Evolutionary conservation across 2,329 filamentous ascomycete genomes (phyloP).

Genomic region (Fusarium sp.): DNA sequence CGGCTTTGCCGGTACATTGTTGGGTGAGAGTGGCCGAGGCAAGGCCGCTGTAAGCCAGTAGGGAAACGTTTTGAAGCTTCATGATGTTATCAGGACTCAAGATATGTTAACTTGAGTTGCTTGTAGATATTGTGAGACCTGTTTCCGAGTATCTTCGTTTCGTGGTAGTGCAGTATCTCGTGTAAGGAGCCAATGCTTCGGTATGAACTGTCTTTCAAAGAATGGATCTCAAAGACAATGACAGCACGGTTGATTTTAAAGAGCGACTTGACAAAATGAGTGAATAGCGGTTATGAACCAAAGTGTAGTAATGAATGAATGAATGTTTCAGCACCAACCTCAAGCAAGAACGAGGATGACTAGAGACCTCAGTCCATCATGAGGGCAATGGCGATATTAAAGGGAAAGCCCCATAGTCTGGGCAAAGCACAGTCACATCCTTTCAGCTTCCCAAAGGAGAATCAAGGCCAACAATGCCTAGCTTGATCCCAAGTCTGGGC

Average conservation of each 20-base stretch:
- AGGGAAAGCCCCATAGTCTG: slow-evolving; percentile 12
- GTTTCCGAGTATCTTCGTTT: not conserved
- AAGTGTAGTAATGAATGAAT: slow-evolving; percentile 26
- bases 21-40: slow-evolving; percentile 47
- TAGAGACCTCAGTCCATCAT: slow-evolving; percentile 5
- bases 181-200: slow-evolving; percentile 12
- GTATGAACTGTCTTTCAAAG: slow-evolving; percentile 29
- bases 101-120: not conserved
- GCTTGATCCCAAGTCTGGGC: slow-evolving; percentile 15
- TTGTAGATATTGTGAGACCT: slow-evolving; percentile 7
- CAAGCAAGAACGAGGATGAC: slow-evolving; percentile 29
- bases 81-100: slow-evolving; percentile 38
- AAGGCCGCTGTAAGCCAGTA: slow-evolving; percentile 48
- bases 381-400: slow-evolving; percentile 35
- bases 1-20: slow-evolving; percentile 51
- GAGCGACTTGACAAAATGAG: slow-evolving; percentile 39
- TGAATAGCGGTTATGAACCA: slow-evolving; percentile 29
- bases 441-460: slow-evolving; percentile 9
- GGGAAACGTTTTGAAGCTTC: slow-evolving; percentile 46
- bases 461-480: slow-evolving; percentile 21
- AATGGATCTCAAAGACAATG: slow-evolving; percentile 21
- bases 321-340: slow-evolving; percentile 34
- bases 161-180: not conserved
- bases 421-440: slow-evolving; percentile 10
- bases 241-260: slow-evolving; percentile 32